Evolutionary conservation across 208 protist genomes (phyloP).

Genomic region (Balamuthia mandrillaris): DNA sequence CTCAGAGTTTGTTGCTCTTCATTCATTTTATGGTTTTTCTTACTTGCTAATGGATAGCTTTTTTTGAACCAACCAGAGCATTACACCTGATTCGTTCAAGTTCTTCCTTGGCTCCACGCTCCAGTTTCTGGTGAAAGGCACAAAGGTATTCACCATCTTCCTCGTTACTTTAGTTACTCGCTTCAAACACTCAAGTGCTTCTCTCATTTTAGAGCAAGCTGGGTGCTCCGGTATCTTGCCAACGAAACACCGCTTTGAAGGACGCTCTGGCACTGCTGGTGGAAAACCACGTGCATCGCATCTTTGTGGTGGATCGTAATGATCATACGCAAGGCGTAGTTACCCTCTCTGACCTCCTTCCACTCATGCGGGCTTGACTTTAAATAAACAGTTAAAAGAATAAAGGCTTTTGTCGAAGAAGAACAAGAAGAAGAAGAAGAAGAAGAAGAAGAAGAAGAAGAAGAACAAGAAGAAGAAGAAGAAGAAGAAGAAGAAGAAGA

Average conservation of each 20-base stretch:
- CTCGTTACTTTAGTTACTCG: not conserved
- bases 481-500: too few species aligned
- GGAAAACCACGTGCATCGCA: not conserved
- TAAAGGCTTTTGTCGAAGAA: too few species aligned
- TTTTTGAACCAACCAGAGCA: not conserved
- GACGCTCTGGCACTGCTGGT: constrained; percentile 4
- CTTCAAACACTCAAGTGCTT: not conserved
- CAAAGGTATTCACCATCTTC: not conserved
- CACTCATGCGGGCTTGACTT: too few species aligned
- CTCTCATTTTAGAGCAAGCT: not conserved
- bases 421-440: too few species aligned
- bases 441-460: too few species aligned
- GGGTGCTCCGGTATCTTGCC: not conserved
- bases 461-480: too few species aligned
- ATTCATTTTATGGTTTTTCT: not conserved
- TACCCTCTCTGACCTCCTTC: not conserved
- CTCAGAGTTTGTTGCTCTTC: not conserved
- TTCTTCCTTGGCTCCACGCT: not conserved
- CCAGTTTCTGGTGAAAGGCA: constrained; percentile 12
- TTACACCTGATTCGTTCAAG: not conserved
- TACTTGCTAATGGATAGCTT: not conserved
- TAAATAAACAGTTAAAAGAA: too few species aligned
- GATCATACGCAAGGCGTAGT: constrained; percentile 20
- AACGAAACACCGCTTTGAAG: not conserved
- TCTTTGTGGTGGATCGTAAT: not conserved